Percentiles rank a stretch among this genome's conserved stretches.
phyloP scores from a whole-genome alignment of 2,329 filamentous ascomycete species.

The Amauroascus verrucosus region DNA sequence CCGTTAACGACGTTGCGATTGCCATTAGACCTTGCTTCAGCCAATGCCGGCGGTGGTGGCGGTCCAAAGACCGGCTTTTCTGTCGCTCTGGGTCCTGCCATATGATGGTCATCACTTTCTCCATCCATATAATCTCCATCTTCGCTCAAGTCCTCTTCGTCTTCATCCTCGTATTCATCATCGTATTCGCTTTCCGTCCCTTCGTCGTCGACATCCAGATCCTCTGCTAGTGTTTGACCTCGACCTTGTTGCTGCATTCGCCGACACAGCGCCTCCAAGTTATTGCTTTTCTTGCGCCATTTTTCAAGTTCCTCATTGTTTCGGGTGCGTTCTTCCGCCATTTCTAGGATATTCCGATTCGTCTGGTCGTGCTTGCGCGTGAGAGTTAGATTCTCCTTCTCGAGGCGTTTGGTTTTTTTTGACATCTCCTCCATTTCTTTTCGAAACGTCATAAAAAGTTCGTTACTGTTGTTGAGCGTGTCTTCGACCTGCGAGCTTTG shows the following conservation, averaged over 20 bases:
- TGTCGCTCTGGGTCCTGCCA: conserved; percentile 22
- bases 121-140: conserved; percentile 54
- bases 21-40: conserved; percentile 38
- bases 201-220: conserved; percentile 44
- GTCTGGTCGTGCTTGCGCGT: conserved; percentile 90
- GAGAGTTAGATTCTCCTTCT: conserved; percentile 88
- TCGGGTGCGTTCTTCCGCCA: conserved; percentile 84
- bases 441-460: conserved; percentile 88
- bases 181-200: conserved; percentile 43
- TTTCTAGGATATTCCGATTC: conserved; percentile 88
- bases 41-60: conserved; percentile 42
- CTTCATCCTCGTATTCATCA: conserved; percentile 49
- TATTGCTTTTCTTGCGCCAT: conserved; percentile 74
- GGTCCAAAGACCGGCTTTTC: conserved; percentile 40
- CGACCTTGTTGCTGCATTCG: conserved; percentile 93
- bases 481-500: conserved; percentile 70
- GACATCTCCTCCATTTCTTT: conserved; percentile 99
- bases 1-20: conserved; percentile 37
- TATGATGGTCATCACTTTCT: conserved; percentile 48
- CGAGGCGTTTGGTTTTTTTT: conserved; percentile 92
- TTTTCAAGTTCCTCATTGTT: conserved; percentile 67
- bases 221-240: conserved; percentile 56
- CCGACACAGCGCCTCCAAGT: conserved; percentile 87
- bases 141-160: conserved; percentile 51
- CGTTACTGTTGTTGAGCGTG: conserved; percentile 95